Evolutionary conservation across 306 rosid species (phyloP).

Genomic region (Pyrus communis): DNA sequence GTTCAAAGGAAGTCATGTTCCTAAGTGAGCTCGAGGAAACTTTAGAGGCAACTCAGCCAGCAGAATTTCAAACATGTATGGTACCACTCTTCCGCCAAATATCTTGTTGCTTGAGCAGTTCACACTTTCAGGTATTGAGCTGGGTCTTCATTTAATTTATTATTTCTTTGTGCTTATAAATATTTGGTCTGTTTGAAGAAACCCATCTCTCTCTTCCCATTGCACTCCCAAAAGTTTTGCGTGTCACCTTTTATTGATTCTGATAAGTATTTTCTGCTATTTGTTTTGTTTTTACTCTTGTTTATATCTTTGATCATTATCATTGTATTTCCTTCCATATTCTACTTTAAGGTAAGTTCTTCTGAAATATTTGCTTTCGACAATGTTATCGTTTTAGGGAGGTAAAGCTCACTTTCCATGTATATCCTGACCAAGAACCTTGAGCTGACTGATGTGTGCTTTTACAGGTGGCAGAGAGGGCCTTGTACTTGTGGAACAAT

Average conservation of each 20-base stretch:
- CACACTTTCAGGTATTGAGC: constrained; percentile 48
- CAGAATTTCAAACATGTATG: constrained; percentile 59
- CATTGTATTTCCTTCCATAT: neutral
- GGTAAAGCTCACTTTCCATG: neutral
- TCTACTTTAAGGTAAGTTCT: neutral
- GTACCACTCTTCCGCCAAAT: constrained; percentile 48
- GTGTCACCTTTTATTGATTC: neutral
- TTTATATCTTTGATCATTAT: neutral
- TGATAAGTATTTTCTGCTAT: neutral
- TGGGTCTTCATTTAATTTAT: neutral
- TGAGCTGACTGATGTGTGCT: constrained; percentile 12
- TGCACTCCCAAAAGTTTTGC: neutral
- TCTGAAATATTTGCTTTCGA: neutral
- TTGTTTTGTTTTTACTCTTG: neutral
- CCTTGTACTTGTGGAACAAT: constrained; percentile 62
- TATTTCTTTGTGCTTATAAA: neutral
- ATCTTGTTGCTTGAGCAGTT: constrained; percentile 46
- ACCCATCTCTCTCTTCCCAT: neutral
- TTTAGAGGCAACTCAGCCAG: constrained; percentile 50
- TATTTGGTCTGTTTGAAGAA: neutral
- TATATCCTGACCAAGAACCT: neutral
- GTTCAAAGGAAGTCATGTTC: constrained; percentile 68
- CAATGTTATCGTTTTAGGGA: neutral
- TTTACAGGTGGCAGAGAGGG: constrained; percentile 76
- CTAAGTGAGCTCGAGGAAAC: constrained; percentile 52